Evolutionary conservation across 805 yeast species (phyloP).

Genomic region (Ogataea populi-albae): DNA sequence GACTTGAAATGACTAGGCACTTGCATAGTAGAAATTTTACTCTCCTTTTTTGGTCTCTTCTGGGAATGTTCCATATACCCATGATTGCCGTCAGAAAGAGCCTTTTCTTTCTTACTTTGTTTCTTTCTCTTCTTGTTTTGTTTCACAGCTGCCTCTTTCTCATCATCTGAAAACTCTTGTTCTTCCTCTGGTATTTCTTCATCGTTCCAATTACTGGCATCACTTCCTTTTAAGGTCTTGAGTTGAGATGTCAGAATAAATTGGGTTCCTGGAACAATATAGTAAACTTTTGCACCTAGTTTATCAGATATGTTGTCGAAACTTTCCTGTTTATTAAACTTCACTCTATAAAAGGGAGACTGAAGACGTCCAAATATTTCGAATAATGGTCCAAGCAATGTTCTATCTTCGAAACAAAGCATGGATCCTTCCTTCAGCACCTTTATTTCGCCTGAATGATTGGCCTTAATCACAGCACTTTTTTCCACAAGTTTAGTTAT

Average conservation of each 20-base stretch:
- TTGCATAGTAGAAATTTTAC: conserved; percentile 1
- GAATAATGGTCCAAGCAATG: conserved; percentile 69
- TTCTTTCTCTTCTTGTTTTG: conserved; percentile 60
- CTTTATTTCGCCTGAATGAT: conserved; percentile 76
- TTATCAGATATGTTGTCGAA: conserved; percentile 43
- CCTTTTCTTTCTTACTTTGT: conserved; percentile 32
- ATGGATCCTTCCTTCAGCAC: conserved; percentile 79
- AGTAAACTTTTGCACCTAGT: conserved; percentile 60
- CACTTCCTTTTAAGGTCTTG: conserved; percentile 76
- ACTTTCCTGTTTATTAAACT: conserved; percentile 52
- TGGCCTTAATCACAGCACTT: conserved; percentile 69
- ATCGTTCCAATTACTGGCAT: conserved; percentile 92
- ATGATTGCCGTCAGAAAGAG: conserved; percentile 1
- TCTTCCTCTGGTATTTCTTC: conserved; percentile 93
- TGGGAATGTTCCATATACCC: background rate
- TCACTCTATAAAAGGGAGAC: conserved; percentile 76
- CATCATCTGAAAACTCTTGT: conserved; percentile 95
- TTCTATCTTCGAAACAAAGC: conserved; percentile 70
- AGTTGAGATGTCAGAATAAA: conserved; percentile 75
- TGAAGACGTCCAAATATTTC: conserved; percentile 90
- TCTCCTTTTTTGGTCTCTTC: conserved; percentile 9
- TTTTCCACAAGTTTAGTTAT: conserved; percentile 67
- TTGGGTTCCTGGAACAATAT: conserved; percentile 77
- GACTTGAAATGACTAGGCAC: conserved; percentile 22
- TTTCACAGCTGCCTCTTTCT: conserved; percentile 72